Conservation (phyloP, 2,329 filamentous ascomycete species). For the Colletotrichum eleusines region DNA sequence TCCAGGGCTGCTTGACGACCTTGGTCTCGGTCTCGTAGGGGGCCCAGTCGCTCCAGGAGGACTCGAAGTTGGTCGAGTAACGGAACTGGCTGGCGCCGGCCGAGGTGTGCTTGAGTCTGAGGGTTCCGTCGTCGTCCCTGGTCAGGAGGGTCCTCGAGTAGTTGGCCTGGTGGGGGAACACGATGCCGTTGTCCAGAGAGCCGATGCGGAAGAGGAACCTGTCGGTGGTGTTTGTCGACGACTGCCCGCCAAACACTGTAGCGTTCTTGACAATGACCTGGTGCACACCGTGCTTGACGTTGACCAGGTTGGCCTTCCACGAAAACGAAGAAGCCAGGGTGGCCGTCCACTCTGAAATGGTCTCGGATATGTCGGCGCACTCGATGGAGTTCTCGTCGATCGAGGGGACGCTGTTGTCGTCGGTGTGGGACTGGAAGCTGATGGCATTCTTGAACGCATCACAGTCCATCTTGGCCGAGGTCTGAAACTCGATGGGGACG, state of each 20-base stretch:
- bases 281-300: slow-evolving; percentile 74
- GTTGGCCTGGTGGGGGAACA: slow-evolving; percentile 45
- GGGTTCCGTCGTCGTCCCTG: slow-evolving; percentile 53
- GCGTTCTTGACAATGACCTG: slow-evolving; percentile 68
- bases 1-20: slow-evolving; percentile 65
- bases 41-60: slow-evolving; percentile 69
- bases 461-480: slow-evolving; percentile 72
- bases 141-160: slow-evolving; percentile 62
- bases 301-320: slow-evolving; percentile 63
- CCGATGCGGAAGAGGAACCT: slow-evolving; percentile 61
- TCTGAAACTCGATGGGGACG: slow-evolving; percentile 64
- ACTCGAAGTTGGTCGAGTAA: slow-evolving; percentile 73
- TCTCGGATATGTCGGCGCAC: slow-evolving; percentile 56
- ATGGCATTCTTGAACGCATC: slow-evolving; percentile 62
- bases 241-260: slow-evolving; percentile 55
- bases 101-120: slow-evolving; percentile 66
- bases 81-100: slow-evolving; percentile 73
- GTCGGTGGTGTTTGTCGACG: slow-evolving; percentile 65
- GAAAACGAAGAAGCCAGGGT: slow-evolving; percentile 66
- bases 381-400: slow-evolving; percentile 58
- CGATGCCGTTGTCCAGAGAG: slow-evolving; percentile 31
- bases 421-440: slow-evolving; percentile 65
- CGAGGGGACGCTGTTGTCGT: slow-evolving; percentile 55
- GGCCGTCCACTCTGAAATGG: slow-evolving; percentile 58
- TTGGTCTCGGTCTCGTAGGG: slow-evolving; percentile 64